Evolutionary conservation across 495 filamentous ascomycete genomes (phyloP).

Genomic region (Staphylotrichum longicolle): DNA sequence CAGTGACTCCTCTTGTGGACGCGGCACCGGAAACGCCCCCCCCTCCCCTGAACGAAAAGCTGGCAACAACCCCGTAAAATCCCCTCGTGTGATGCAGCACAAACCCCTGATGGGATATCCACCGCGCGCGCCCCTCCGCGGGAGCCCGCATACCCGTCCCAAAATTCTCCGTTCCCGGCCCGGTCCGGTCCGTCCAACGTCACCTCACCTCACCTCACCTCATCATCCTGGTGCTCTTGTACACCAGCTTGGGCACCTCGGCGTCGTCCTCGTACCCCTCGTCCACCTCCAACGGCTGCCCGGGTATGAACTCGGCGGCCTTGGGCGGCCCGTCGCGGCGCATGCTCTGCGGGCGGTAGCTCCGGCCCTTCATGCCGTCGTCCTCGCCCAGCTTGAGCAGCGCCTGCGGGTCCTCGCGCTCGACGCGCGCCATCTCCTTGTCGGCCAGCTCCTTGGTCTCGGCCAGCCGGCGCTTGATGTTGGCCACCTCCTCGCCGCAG

Average conservation of each 20-base stretch:
- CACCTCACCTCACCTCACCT: not conserved
- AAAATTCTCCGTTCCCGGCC: not conserved
- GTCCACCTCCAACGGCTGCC: constrained; percentile 19
- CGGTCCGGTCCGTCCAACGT: too few species aligned
- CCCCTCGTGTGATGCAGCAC: constrained; percentile 1
- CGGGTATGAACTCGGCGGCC: constrained; percentile 11
- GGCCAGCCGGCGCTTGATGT: constrained; percentile 57
- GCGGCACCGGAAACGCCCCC: too few species aligned
- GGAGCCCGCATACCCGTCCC: not conserved
- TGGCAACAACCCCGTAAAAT: not conserved
- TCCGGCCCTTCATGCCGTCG: constrained; percentile 21
- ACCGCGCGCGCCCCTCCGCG: not conserved
- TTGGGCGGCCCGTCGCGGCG: constrained; percentile 19
- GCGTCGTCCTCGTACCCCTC: constrained; percentile 15
- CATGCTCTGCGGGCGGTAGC: constrained; percentile 37
- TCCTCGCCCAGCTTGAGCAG: constrained; percentile 28
- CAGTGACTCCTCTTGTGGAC: not conserved
- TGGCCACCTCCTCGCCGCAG: constrained; percentile 68
- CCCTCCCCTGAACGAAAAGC: too few species aligned
- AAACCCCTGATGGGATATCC: not conserved
- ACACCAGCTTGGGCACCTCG: constrained; percentile 16
- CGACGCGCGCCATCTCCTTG: constrained; percentile 55
- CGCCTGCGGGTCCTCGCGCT: constrained; percentile 37
- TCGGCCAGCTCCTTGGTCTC: constrained; percentile 61
- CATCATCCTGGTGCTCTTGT: constrained; percentile 21